Evolutionary conservation across 1,139 yeast genomes (phyloP), one percentile per base, ranked within the genome.

Genomic region (Chernovozyma sophiae-reginae): DNA sequence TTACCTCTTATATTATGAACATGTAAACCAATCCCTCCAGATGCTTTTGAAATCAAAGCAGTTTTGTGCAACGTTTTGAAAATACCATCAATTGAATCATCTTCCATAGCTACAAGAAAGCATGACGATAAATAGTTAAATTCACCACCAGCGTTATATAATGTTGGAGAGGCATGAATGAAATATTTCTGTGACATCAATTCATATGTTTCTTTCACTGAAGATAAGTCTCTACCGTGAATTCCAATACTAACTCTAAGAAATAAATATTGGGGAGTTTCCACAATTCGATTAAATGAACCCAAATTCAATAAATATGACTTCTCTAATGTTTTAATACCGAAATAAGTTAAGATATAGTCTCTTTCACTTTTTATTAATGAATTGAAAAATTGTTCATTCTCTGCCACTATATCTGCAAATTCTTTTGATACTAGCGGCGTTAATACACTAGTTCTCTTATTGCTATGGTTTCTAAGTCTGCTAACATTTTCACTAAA

Each of bases 21-120:
- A 53, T 76, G 81, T 33, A 77, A 51, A 4, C 82, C 82, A 31
- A 77, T 68, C 31, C 82, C 82, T 25, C 82, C 82, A 1, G 81
- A 73, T 30, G 76, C 66, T 55, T 75, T 76, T 12, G 81, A 75
- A 30, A 77, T 75, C 50, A 76, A 56, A 2, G 82, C 82, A 33
- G 77, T 56, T 29, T 72, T 67, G 49, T 75, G 74, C 38, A 76
- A 60, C 1, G 82, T 74, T 42, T 72, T 69, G 53, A 71, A 76
- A 28, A 77, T 75, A 6, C 80, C 81, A 40, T 77, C 81, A 23
- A 76, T 73, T 4, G 81, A 75, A 49, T 76, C 81, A 17, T 72
- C 78, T 43, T 74, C 65, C 78, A 74, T 74, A 11, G 79, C 80
- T 12, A 76, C 61, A 32, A 75, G 57, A 55, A 75, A 77, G 46